phyloP scores from a whole-genome alignment of 2,329 filamentous ascomycete species.

The Pseudopithomyces chartarum region DNA sequence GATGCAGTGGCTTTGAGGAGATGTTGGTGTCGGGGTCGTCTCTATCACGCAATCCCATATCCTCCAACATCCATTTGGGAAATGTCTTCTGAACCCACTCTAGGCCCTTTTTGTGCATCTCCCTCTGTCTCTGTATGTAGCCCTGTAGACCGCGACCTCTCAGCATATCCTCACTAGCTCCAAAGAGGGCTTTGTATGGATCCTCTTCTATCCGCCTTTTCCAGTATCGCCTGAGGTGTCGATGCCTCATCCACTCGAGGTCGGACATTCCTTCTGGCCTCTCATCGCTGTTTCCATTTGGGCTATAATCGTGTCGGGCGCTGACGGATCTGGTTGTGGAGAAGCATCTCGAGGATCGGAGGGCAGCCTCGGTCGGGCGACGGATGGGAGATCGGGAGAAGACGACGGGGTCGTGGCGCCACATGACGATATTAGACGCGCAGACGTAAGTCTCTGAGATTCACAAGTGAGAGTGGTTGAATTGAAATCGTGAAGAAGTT shows the following conservation, averaged over 20 bases:
- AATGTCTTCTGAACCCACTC: slow-evolving; percentile 36
- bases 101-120: slow-evolving; percentile 20
- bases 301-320: slow-evolving; percentile 26
- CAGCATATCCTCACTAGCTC: slow-evolving; percentile 44
- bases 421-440: slow-evolving; percentile 24
- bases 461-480: neutral
- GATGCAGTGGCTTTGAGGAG: slow-evolving; percentile 5
- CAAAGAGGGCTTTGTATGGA: slow-evolving; percentile 52
- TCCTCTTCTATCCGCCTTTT: slow-evolving; percentile 42
- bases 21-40: slow-evolving; percentile 1
- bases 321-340: slow-evolving; percentile 26
- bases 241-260: slow-evolving; percentile 36
- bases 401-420: slow-evolving; percentile 34
- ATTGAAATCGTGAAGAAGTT: neutral
- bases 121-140: neutral
- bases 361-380: slow-evolving; percentile 25
- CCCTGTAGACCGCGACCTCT: slow-evolving; percentile 31
- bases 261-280: slow-evolving; percentile 32
- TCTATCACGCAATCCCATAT: slow-evolving; percentile 21
- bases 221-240: slow-evolving; percentile 32
- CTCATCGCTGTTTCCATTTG: slow-evolving; percentile 12
- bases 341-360: slow-evolving; percentile 34
- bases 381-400: slow-evolving; percentile 27
- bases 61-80: slow-evolving; percentile 38
- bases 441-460: neutral